Evolutionary conservation across 768 basidiomycete species (phyloP).

Genomic region (Mrakia blollopis): DNA sequence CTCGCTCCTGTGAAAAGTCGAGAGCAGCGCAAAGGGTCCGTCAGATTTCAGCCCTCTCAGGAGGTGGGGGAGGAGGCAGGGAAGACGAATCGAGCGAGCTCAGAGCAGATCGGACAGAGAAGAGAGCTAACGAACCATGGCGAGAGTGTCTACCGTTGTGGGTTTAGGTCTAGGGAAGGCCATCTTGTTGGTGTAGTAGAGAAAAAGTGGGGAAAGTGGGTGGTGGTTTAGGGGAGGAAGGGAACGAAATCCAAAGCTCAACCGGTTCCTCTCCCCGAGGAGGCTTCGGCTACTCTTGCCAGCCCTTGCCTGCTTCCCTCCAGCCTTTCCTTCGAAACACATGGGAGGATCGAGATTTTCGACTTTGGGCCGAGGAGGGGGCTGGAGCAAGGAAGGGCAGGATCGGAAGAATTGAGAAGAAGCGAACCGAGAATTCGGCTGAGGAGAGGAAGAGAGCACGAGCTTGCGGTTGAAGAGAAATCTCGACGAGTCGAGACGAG

Average conservation of each 20-base stretch:
- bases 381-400: too few relatives aligned
- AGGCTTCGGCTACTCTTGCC: too few relatives aligned
- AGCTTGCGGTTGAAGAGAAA: too few relatives aligned
- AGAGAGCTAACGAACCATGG: constrained; percentile 12
- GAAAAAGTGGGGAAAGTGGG: background rate
- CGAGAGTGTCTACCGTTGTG: constrained; percentile 29
- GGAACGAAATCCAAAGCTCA: background rate
- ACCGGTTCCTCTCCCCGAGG: too few relatives aligned
- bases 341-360: too few relatives aligned
- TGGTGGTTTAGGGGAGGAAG: background rate
- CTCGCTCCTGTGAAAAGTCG: constrained; percentile 21
- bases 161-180: constrained; percentile 33
- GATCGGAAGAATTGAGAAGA: too few relatives aligned
- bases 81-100: background rate
- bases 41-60: background rate
- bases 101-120: background rate
- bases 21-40: background rate
- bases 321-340: too few relatives aligned
- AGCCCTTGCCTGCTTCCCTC: too few relatives aligned
- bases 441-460: too few relatives aligned
- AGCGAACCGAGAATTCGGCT: too few relatives aligned
- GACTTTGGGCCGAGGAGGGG: too few relatives aligned
- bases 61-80: background rate
- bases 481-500: too few relatives aligned
- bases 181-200: constrained; percentile 14